Percentiles rank a stretch among this genome's conserved stretches.
These are phyloP conservation scores for Zelonia costaricensis DNA, from an alignment of 208 protist genomes.

Conservation along the genomic window DNA sequence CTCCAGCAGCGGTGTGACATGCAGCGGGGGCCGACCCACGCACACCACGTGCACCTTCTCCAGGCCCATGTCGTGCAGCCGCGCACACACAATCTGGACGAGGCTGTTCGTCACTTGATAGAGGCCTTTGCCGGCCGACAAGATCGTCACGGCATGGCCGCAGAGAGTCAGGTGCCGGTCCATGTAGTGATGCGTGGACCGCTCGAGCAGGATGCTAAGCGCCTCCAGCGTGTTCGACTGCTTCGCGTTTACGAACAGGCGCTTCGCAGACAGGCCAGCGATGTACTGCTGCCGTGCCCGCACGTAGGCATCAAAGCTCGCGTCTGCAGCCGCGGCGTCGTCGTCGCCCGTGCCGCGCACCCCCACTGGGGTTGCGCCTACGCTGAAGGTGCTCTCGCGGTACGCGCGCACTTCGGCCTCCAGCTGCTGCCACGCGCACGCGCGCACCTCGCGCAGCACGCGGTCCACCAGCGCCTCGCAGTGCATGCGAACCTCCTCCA, in stretches of 20 bases:
- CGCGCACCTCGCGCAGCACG: constrained; percentile 48
- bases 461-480: constrained; percentile 68
- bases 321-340: not conserved
- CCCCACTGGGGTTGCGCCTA: no score
- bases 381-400: constrained; percentile 6
- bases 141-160: constrained; percentile 69
- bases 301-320: constrained; percentile 10
- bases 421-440: constrained; percentile 17
- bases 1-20: constrained; percentile 79
- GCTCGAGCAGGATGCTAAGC: constrained; percentile 70
- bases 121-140: constrained; percentile 81
- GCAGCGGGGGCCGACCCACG: constrained; percentile 82
- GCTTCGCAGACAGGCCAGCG: constrained; percentile 36
- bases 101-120: constrained; percentile 73
- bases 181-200: constrained; percentile 50
- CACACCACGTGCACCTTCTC: constrained; percentile 73
- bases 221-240: constrained; percentile 79
- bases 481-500: constrained; percentile 68
- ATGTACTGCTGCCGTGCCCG: constrained; percentile 19
- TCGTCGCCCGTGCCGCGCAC: no score
- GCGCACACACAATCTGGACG: constrained; percentile 62
- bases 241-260: constrained; percentile 69
- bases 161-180: constrained; percentile 58
- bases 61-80: constrained; percentile 73
- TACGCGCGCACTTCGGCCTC: constrained; percentile 25